These are phyloP conservation scores for Boletus vermiculosoides DNA, from an alignment of 768 basidiomycete species.

Conservation along the genomic window DNA sequence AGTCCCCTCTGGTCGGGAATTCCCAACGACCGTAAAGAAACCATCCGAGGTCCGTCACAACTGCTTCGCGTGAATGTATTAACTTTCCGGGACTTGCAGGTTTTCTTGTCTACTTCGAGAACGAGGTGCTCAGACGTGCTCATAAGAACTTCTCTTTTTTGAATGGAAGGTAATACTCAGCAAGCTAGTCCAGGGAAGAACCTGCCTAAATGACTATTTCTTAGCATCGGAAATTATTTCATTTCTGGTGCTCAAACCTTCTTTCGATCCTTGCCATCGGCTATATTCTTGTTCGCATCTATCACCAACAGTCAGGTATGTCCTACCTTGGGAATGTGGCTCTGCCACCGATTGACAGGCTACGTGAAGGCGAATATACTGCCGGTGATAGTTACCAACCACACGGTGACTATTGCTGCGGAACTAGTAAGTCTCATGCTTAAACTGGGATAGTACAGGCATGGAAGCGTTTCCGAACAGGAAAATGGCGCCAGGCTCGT, in stretches of 20 bases:
- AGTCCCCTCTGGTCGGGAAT: constrained; percentile 82
- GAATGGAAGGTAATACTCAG: constrained; percentile 67
- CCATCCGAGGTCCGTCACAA: constrained; percentile 66
- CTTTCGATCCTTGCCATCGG: constrained; percentile 89
- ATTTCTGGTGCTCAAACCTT: constrained; percentile 86
- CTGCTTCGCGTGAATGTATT: constrained; percentile 2
- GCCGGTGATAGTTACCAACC: constrained; percentile 90
- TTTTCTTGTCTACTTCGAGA: constrained; percentile 91
- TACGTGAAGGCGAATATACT: constrained; percentile 67
- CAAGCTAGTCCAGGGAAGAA: neutral
- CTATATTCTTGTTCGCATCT: constrained; percentile 90
- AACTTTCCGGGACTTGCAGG: constrained; percentile 44
- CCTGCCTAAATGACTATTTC: constrained; percentile 1
- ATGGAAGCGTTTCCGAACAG: constrained; percentile 35
- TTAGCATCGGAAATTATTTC: constrained; percentile 87
- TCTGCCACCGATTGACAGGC: constrained; percentile 12
- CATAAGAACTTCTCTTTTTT: constrained; percentile 94
- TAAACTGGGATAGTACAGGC: constrained; percentile 49
- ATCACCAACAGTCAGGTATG: constrained; percentile 75
- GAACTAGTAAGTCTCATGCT: constrained; percentile 58
- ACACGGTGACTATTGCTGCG: constrained; percentile 93
- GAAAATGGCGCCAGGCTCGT: constrained; percentile 75
- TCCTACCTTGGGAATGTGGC: constrained; percentile 10
- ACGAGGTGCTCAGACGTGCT: constrained; percentile 80
- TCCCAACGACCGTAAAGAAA: constrained; percentile 87